Evolutionary conservation across 352 stramenopile genomes (phyloP), one percentile per base, ranked within the genome.

Genomic region (Blastocystis sp.): DNA sequence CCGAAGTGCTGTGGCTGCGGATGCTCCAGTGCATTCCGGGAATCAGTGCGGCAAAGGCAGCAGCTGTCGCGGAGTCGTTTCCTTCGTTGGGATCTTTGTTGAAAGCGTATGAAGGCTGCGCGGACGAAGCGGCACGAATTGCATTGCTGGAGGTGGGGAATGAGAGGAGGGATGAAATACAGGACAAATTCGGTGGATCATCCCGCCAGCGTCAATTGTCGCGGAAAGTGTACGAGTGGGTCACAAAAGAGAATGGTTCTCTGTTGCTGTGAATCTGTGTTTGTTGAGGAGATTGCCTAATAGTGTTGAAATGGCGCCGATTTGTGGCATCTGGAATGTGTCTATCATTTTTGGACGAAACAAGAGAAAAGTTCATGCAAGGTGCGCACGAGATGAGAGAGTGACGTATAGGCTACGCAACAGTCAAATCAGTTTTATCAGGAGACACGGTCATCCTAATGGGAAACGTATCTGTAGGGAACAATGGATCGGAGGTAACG

Each of bases 401-500:
- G 18, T 85, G 18, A 76, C 2, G 9, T 7, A 29, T 72, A 85
- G 75, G 75, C 32, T 85, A 36, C 75, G 75, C 34, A 73, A 85
- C 44, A 46, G 95, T 99, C 86, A 98, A 98, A 89, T 94, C 93
- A 69, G 95, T 98, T 69, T 89, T 98, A 49, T 97, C 93, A 51
- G 96, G 96, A 75, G 96, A 99, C 90, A 98, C 96, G 49, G 89
- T 98, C 44, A 90, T 98, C 87, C 91, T 99, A 65, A 90, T 98
- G 54, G 95, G 95, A 56, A 90, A 92, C 46, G 87, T 90, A 48
- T 89, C 88, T 29, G 36, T 69, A 48, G 84, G 40, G 32, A 87
- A 1, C n/a, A 36, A 57, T 56, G 16, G 34, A 34, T 24, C n/a
- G n/a, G n/a, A 57, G 36, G 32, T n/a, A 36, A n/a, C 34, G 18